Conservation (phyloP, 441 rosid species). For the Erodium trifolium region DNA sequence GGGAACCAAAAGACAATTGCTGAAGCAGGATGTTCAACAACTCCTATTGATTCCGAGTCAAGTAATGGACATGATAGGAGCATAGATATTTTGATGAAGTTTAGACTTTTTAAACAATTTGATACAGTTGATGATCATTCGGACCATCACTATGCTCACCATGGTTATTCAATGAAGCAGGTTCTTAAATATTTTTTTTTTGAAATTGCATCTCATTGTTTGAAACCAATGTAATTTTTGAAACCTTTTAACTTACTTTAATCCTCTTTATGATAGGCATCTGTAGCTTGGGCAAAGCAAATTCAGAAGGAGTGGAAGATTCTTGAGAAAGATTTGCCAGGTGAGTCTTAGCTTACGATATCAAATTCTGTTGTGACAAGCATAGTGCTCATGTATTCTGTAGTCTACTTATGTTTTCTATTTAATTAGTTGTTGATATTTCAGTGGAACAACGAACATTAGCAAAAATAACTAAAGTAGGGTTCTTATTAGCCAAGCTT, state of each 20-base stretch:
- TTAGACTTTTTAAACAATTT: constrained; percentile 57
- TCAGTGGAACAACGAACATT: background rate
- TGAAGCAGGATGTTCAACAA: background rate
- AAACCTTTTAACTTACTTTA: background rate
- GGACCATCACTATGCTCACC: constrained; percentile 50
- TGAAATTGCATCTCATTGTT: constrained; percentile 7
- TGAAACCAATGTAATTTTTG: background rate
- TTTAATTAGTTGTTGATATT: background rate
- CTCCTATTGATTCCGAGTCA: background rate
- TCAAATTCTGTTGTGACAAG: background rate
- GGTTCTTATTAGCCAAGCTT: background rate
- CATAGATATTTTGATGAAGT: constrained; percentile 38
- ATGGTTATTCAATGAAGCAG: constrained; percentile 36
- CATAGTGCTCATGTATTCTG: background rate
- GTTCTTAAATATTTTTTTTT: constrained; percentile 24
- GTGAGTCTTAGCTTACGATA: constrained; percentile 24
- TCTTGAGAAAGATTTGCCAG: constrained; percentile 84
- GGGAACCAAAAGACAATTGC: background rate
- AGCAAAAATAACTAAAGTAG: background rate
- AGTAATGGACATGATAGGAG: constrained; percentile 27
- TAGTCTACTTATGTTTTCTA: background rate
- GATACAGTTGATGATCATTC: constrained; percentile 64
- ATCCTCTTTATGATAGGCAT: constrained; percentile 31
- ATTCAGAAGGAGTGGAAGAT: constrained; percentile 87
- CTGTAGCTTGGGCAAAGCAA: constrained; percentile 60